Evolutionary conservation across 208 protist species (phyloP).

Genomic region (Phytomonas sp.): DNA sequence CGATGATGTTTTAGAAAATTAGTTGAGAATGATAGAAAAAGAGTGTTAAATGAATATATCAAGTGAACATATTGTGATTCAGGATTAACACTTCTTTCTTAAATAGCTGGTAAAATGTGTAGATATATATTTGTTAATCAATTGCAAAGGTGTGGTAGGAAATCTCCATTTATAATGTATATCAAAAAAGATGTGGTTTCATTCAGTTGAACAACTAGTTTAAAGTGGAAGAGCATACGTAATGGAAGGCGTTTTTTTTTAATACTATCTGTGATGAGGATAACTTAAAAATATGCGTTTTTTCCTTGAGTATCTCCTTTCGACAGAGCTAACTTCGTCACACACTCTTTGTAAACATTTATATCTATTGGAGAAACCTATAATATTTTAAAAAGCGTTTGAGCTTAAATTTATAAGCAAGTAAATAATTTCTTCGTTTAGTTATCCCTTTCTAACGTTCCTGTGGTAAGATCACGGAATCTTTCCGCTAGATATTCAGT

Average conservation of each 20-base stretch:
- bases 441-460: background rate
- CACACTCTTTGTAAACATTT: background rate
- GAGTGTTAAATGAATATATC: slow-evolving; percentile 3
- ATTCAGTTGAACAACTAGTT: background rate
- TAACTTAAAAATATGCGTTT: background rate
- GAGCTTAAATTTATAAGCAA: background rate
- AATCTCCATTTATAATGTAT: background rate
- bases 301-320: background rate
- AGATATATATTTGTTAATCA: background rate
- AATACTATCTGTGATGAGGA: background rate
- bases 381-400: background rate
- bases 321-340: background rate
- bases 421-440: background rate
- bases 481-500: background rate
- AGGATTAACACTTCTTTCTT: background rate
- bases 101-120: background rate
- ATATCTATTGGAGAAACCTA: background rate
- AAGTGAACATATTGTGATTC: background rate
- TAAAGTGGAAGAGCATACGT: background rate
- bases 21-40: background rate
- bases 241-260: background rate
- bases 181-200: background rate
- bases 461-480: background rate
- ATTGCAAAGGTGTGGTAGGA: background rate
- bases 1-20: background rate